Evolutionary conservation across 768 basidiomycete genomes (phyloP), one percentile per base, ranked within the genome.

Genomic region (Hygrophorus pudorinus): DNA sequence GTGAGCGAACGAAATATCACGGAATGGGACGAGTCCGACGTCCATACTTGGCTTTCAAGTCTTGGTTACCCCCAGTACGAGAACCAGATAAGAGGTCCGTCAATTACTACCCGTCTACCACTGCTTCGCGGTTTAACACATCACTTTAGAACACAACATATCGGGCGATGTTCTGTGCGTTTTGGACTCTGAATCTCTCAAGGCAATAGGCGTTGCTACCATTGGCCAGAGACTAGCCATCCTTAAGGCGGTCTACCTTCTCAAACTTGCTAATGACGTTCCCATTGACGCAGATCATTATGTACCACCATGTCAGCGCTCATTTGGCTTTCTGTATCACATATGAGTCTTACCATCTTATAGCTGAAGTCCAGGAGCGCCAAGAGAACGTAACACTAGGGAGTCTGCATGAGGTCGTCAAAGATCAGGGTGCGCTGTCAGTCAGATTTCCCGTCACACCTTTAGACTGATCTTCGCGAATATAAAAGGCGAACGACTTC

Each of bases 191-290:
- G 86, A 92, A 17, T 65, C 77, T 1, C 76, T 99, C 51, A 88
- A 86, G 62, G 81, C 85, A 34, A 67, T 97, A 45, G 96, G 96
- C 6, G 75, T 99, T 34, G 58, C 75, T n/a, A 88, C 85, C 29
- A 77, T 98, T 50, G 96, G 96, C 16, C 93, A 97, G 63, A 73
- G 96, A 44, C 66, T 99, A 29, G 72, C 86, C 35, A 90, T 98
- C 50, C 79, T 98, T 59, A 93, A 91, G 62, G 83, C 85, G 38
- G 80, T 97, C 46, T 98, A 96, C 66, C 78, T 79, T 42, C 68
- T 88, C 54, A 99, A 99, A 69, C 64, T 92, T 41, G 78, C 79
- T 1, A 75, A 93, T 56, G 79, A 79, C 49, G 70, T 99, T 41
- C 79, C 85, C 30, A 79, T 93, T 52, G 87, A 89, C 47, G 67